A percentile compares a stretch with the other conserved stretches of the same genome.
Conservation (phyloP, 2,329 filamentous ascomycete genomes). For the Pseudogymnoascus sp. region DNA sequence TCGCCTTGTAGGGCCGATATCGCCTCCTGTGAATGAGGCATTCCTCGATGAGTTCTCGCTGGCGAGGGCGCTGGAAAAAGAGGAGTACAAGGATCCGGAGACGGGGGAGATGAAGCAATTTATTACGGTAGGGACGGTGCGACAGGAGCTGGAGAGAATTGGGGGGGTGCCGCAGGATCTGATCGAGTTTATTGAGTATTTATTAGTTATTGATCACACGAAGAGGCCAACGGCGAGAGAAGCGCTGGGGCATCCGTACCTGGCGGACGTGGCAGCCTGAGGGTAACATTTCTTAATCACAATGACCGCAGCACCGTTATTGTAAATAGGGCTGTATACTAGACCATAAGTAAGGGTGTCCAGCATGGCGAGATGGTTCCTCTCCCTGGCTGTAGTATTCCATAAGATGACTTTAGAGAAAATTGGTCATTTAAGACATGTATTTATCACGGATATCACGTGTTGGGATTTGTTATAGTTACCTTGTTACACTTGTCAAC, state of each 20-base stretch:
- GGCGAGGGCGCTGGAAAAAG: background rate
- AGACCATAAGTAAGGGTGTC: no score
- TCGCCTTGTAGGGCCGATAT: conserved; percentile 18
- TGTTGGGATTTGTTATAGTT: background rate
- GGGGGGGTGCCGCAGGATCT: conserved; percentile 10
- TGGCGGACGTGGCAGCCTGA: background rate
- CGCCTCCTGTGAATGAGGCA: conserved; percentile 11
- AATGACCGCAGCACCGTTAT: no score
- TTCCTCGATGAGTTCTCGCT: conserved; percentile 1
- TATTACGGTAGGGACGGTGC: conserved; percentile 11
- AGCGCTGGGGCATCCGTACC: conserved; percentile 13
- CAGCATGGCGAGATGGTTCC: no score
- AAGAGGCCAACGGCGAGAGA: conserved; percentile 14
- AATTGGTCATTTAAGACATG: background rate
- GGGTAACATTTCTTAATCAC: no score
- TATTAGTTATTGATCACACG: conserved; percentile 14
- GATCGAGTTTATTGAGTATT: conserved; percentile 13
- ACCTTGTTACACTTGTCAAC: background rate
- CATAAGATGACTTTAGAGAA: no score
- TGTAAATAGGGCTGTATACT: no score
- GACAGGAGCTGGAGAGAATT: conserved; percentile 14
- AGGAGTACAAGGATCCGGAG: conserved; percentile 1
- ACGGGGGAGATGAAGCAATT: conserved; percentile 3
- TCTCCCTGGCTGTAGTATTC: no score
- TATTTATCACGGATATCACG: background rate